Percentiles rank a stretch among this genome's conserved stretches.
phyloP scores from a whole-genome alignment of 306 rosid species.

The Alnus glutinosa region DNA sequence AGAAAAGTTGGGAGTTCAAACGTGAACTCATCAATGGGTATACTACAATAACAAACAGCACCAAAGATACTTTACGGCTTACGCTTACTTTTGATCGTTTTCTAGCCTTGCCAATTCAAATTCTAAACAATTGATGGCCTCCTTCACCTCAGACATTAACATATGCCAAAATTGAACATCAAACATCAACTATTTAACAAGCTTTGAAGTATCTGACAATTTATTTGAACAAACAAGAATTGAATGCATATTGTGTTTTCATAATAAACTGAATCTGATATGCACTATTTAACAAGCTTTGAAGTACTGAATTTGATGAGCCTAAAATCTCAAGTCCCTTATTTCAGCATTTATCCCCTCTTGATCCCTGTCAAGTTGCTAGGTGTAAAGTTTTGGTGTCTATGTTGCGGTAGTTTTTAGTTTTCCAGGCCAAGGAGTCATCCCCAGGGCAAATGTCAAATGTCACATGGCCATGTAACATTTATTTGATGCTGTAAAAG shows the following conservation, averaged over 20 bases:
- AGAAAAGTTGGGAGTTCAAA: too few relatives aligned
- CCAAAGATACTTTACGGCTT: background rate
- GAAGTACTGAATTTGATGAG: too few relatives aligned
- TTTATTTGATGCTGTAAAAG: conserved; percentile 40
- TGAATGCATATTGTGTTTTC: too few relatives aligned
- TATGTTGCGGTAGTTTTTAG: conserved; percentile 21
- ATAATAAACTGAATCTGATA: too few relatives aligned
- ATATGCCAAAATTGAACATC: background rate
- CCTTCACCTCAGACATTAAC: conserved; percentile 53
- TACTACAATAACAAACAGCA: too few relatives aligned
- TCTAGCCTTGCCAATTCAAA: conserved; percentile 45
- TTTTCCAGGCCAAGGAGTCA: conserved; percentile 31
- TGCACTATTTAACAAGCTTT: too few relatives aligned
- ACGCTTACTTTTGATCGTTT: conserved; percentile 52
- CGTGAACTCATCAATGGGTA: too few relatives aligned
- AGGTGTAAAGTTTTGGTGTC: conserved; percentile 50
- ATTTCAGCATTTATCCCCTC: too few relatives aligned
- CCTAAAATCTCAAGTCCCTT: too few relatives aligned
- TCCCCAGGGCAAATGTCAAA: conserved; percentile 30
- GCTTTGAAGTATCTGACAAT: too few relatives aligned
- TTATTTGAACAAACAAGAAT: too few relatives aligned
- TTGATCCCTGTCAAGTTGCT: conserved; percentile 46
- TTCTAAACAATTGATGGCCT: conserved; percentile 57
- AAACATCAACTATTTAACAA: too few relatives aligned
- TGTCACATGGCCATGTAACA: conserved; percentile 45